Evolutionary conservation across 768 basidiomycete genomes (phyloP), one percentile per base, ranked within the genome.

Genomic region (Psilocybe subaeruginosa): DNA sequence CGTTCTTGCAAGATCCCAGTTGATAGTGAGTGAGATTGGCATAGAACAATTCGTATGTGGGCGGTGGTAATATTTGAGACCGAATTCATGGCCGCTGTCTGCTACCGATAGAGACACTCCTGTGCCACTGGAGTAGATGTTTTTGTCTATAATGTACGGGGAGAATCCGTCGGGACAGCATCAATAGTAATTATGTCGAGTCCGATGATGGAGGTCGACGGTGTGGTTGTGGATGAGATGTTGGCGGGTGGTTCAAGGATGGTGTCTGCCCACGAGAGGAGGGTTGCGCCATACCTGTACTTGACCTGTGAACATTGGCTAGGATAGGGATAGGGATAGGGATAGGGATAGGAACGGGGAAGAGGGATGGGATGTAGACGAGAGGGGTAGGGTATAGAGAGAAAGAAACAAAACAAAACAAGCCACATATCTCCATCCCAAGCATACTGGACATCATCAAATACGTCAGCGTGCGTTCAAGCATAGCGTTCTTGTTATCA

Each of bases 391-490:
- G 17, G 23, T 2, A 43, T 29, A 56, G 49, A 3, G 17, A 8
- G 23, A 61, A 50, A 14, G 19, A 8, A 23, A 43, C 31, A 48
- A 50, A 33, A 35, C 16, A 16, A 41, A 49, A 51, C 23, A 46
- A 17, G 35, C 55, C 17, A 82, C 90, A 67, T 69, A 95, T 92
- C 69, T 97, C 87, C 95, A 97, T 97, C 47, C 97, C 97, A 35
- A 99, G 82, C 0, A 95, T 97, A 60, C 92, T 95, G 73, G 95
- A 96, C 19, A 98, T 80, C 6, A 97, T 93, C 48, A 97, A 83
- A 70, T 97, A 96, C 0, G 91, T 91, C 58, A 97, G 77, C 0
- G 93, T 93, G 8, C 97, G 84, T 31, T 95, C 97, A 31, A 98
- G 83, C 92, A 97, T 98, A 23, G 89, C 87, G 65, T 96, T 84